A percentile compares a stretch with the other conserved stretches of the same genome.
phyloP scores from a whole-genome alignment of 768 basidiomycete species.

The Lanmaoa pseudosensibilis region DNA sequence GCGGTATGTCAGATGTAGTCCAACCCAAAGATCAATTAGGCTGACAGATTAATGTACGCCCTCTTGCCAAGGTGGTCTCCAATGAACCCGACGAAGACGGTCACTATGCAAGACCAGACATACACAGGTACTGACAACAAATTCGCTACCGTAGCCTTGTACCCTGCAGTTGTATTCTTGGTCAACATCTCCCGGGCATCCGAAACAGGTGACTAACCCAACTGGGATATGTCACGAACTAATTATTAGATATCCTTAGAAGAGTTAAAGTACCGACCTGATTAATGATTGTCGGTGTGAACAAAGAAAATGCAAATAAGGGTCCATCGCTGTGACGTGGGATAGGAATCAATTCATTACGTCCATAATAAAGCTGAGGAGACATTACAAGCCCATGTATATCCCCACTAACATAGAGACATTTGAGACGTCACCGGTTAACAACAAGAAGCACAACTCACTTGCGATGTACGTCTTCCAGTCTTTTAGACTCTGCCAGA shows the following conservation, averaged over 20 bases:
- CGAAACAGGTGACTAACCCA: slow-evolving; percentile 17
- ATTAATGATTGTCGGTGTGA: slow-evolving; percentile 45
- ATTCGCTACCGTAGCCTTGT: slow-evolving; percentile 64
- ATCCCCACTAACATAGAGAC: slow-evolving; percentile 52
- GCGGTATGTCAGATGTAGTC: slow-evolving; percentile 1
- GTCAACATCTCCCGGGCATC: neutral
- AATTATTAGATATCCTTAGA: neutral
- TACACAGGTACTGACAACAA: slow-evolving; percentile 78
- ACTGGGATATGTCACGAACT: slow-evolving; percentile 3
- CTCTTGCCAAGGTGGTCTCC: slow-evolving; percentile 62
- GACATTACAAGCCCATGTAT: slow-evolving; percentile 64
- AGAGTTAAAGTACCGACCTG: slow-evolving; percentile 42
- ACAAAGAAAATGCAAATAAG: slow-evolving; percentile 54
- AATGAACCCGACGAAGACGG: slow-evolving; percentile 57
- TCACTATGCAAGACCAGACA: slow-evolving; percentile 68
- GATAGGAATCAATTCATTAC: slow-evolving; percentile 5
- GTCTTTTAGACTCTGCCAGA: slow-evolving; percentile 62
- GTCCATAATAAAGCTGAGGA: neutral
- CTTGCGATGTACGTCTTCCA: slow-evolving; percentile 76
- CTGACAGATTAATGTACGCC: slow-evolving; percentile 62
- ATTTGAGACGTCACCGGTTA: neutral
- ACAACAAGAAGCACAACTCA: slow-evolving; percentile 33
- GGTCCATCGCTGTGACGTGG: slow-evolving; percentile 43
- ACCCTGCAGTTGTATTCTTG: slow-evolving; percentile 40
- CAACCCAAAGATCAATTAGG: neutral